Conservation (phyloP, 257 asterid species). For the Anisodus tanguticus region DNA sequence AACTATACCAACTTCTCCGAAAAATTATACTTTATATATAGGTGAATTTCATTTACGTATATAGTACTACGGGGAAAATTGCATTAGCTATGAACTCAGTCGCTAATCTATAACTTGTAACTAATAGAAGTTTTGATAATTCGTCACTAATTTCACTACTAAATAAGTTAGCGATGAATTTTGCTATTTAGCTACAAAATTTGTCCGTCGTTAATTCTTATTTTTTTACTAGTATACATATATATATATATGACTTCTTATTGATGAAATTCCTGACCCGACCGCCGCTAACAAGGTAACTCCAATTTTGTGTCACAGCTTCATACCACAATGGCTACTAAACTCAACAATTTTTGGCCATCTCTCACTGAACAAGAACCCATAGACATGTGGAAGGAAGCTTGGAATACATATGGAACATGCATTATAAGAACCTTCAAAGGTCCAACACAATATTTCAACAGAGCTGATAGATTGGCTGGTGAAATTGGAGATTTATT, state of each 20-base stretch:
- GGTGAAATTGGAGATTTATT: background rate
- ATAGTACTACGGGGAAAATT: too few relatives aligned
- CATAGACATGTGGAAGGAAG: background rate
- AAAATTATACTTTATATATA: background rate
- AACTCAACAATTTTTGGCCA: background rate
- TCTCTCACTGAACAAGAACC: background rate
- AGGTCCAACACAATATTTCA: background rate
- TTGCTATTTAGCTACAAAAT: too few relatives aligned
- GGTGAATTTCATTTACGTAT: too few relatives aligned
- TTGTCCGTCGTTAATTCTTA: too few relatives aligned
- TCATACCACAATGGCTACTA: background rate
- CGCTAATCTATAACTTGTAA: too few relatives aligned
- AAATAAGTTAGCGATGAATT: too few relatives aligned
- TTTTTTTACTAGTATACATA: too few relatives aligned
- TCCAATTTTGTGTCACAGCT: background rate
- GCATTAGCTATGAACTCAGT: too few relatives aligned
- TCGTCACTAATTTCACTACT: too few relatives aligned
- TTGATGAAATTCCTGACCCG: background rate
- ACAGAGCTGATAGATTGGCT: background rate
- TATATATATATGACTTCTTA: too few relatives aligned
- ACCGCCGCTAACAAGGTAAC: background rate
- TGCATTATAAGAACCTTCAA: background rate
- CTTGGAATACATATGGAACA: background rate
- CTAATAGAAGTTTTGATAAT: too few relatives aligned
- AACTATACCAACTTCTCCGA: background rate